Evolutionary conservation across 495 filamentous ascomycete species (phyloP).

Genomic region (Lepidopterella palustris): DNA sequence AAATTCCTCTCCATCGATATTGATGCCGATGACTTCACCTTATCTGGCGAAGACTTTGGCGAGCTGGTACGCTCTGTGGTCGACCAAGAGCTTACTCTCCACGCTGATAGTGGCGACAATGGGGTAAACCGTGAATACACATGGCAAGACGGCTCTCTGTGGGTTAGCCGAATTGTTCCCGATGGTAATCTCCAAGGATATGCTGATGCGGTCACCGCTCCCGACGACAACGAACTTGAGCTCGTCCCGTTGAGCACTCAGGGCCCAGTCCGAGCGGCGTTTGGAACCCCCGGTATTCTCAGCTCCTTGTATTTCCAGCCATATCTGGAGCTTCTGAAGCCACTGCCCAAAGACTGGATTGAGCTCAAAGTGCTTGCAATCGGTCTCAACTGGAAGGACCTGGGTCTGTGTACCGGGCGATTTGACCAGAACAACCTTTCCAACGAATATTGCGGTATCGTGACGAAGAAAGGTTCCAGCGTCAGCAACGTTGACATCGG

Average conservation of each 20-base stretch:
- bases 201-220: constrained; percentile 13
- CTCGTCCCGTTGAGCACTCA: not conserved
- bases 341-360: constrained; percentile 14
- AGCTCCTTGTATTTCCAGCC: constrained; percentile 15
- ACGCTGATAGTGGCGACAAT: not conserved
- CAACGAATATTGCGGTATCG: constrained; percentile 8
- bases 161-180: constrained; percentile 31
- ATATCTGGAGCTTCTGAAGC: not conserved
- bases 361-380: constrained; percentile 14
- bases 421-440: constrained; percentile 3
- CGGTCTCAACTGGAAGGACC: constrained; percentile 20
- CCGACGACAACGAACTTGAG: not conserved
- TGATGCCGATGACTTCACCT: constrained; percentile 19
- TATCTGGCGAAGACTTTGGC: not conserved
- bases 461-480: not conserved
- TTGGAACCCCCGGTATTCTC: constrained; percentile 14
- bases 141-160: constrained; percentile 34
- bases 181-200: constrained; percentile 13
- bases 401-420: constrained; percentile 8
- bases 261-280: not conserved
- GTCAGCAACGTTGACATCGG: constrained; percentile 35
- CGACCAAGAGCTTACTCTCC: constrained; percentile 11
- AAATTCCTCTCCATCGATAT: constrained; percentile 20
- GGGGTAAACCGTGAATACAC: constrained; percentile 25
- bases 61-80: constrained; percentile 20